A percentile compares a stretch with the other conserved stretches of the same genome.
These are phyloP conservation scores for Claviceps citrina DNA, from an alignment of 2,329 filamentous ascomycete genomes.

Conservation along the genomic window DNA sequence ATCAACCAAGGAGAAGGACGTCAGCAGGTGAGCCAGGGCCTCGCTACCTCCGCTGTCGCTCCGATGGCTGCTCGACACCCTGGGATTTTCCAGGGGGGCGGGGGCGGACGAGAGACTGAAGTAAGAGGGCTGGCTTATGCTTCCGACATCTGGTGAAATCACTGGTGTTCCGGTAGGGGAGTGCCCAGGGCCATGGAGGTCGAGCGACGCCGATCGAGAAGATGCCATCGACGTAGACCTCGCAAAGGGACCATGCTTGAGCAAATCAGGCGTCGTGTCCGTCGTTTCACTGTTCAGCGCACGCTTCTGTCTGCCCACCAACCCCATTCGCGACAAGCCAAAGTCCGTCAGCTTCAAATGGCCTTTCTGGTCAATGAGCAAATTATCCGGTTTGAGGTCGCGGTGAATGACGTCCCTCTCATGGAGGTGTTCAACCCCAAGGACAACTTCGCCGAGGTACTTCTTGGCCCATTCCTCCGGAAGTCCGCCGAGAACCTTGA, in stretches of 20 bases:
- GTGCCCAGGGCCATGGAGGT: slow-evolving; percentile 55
- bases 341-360: slow-evolving; percentile 97
- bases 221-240: slow-evolving; percentile 74
- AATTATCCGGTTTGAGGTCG: slow-evolving; percentile 91
- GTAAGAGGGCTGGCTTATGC: slow-evolving; percentile 75
- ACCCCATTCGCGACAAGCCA: slow-evolving; percentile 88
- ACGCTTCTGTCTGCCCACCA: slow-evolving; percentile 91
- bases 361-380: slow-evolving; percentile 91
- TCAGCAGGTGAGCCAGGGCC: slow-evolving; percentile 66
- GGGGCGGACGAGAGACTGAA: slow-evolving; percentile 51
- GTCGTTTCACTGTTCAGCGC: slow-evolving; percentile 61
- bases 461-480: slow-evolving; percentile 98
- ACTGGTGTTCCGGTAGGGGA: slow-evolving; percentile 77
- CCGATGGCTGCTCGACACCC: slow-evolving; percentile 59
- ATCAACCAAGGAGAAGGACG: slow-evolving; percentile 61
- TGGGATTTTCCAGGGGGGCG: slow-evolving; percentile 40
- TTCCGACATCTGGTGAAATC: slow-evolving; percentile 57
- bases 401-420: slow-evolving; percentile 90
- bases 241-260: slow-evolving; percentile 84
- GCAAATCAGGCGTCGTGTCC: slow-evolving; percentile 78
- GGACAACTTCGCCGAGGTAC: slow-evolving; percentile 86
- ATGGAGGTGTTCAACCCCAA: slow-evolving; percentile 94
- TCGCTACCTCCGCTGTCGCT: slow-evolving; percentile 92
- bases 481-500: slow-evolving; percentile 82
- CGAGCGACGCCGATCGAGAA: slow-evolving; percentile 84